Percentiles rank a stretch among this genome's conserved stretches.
Evolutionary conservation across 495 filamentous ascomycete species (phyloP).

Genomic region (Lepidopterella palustris): DNA sequence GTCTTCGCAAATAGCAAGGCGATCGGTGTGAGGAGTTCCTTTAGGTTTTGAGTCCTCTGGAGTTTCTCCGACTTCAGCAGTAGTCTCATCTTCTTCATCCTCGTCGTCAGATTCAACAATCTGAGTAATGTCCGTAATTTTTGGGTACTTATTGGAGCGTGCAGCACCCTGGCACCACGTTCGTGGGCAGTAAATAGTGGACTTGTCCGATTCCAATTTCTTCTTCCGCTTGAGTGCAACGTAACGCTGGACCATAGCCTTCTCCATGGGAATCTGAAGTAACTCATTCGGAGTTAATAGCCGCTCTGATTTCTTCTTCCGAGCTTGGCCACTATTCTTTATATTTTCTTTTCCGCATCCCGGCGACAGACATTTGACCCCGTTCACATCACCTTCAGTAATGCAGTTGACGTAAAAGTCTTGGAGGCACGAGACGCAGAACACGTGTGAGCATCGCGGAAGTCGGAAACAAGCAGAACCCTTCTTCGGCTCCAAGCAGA

Average conservation of each 20-base stretch:
- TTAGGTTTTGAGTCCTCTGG: slow-evolving; percentile 24
- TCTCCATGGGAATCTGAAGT: slow-evolving; percentile 70
- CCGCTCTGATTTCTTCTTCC: slow-evolving; percentile 48
- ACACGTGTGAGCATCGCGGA: slow-evolving; percentile 78
- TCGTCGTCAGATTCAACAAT: slow-evolving; percentile 44
- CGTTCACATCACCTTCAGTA: slow-evolving; percentile 69
- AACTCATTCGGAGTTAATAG: slow-evolving; percentile 82
- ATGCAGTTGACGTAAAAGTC: slow-evolving; percentile 88
- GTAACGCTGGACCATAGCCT: slow-evolving; percentile 74
- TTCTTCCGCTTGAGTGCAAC: slow-evolving; percentile 85
- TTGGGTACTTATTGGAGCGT: slow-evolving; percentile 69
- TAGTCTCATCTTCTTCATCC: slow-evolving; percentile 1
- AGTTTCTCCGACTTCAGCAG: not conserved
- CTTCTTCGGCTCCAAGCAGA: slow-evolving; percentile 90
- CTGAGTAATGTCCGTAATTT: slow-evolving; percentile 47
- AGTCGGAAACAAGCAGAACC: slow-evolving; percentile 72
- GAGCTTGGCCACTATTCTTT: not conserved
- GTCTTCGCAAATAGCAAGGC: slow-evolving; percentile 77
- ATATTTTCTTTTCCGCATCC: slow-evolving; percentile 61
- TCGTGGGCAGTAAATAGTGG: slow-evolving; percentile 89
- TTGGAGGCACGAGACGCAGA: slow-evolving; percentile 76
- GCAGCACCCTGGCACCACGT: slow-evolving; percentile 93
- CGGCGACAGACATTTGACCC: slow-evolving; percentile 69
- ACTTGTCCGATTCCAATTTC: slow-evolving; percentile 81
- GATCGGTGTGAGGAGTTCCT: slow-evolving; percentile 37